A percentile compares a stretch with the other conserved stretches of the same genome.
These are phyloP conservation scores for Boehmeria nivea DNA, from an alignment of 306 rosid genomes.

Conservation along the genomic window DNA sequence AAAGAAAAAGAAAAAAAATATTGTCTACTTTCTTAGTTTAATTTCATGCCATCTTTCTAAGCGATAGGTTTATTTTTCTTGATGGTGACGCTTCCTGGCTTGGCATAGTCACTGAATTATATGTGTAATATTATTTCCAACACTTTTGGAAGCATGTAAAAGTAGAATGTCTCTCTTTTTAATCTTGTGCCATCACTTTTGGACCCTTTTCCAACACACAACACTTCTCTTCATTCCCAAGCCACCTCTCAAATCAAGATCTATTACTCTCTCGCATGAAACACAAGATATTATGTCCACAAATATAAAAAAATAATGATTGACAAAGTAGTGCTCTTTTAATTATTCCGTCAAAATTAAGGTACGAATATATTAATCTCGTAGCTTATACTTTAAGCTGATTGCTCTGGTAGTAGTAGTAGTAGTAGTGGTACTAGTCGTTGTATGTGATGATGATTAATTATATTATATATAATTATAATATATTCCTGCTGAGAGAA, in stretches of 20 bases:
- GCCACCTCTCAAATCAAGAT: constrained; percentile 2
- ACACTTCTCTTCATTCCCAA: constrained; percentile 8
- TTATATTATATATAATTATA: constrained; percentile 6
- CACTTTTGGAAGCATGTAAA: constrained; percentile 16
- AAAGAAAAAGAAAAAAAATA: neutral
- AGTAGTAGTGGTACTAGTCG: neutral
- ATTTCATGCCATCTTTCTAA: constrained; percentile 11
- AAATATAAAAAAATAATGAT: neutral
- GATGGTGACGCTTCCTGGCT: constrained; percentile 22
- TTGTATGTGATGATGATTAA: neutral
- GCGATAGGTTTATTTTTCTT: neutral
- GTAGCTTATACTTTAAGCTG: constrained; percentile 29
- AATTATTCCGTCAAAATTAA: constrained; percentile 21
- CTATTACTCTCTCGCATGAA: constrained; percentile 1
- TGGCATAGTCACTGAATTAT: constrained; percentile 10
- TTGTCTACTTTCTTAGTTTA: constrained; percentile 3
- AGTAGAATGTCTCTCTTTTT: constrained; percentile 10
- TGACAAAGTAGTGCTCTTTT: constrained; percentile 5
- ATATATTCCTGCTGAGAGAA: constrained; percentile 1
- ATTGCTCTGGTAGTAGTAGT: neutral
- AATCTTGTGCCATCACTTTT: constrained; percentile 1
- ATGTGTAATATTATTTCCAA: neutral
- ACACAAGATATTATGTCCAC: neutral
- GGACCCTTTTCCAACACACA: neutral
- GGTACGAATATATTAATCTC: neutral